Evolutionary conservation across 805 yeast genomes (phyloP).

Genomic region (Pichia occidentalis): DNA sequence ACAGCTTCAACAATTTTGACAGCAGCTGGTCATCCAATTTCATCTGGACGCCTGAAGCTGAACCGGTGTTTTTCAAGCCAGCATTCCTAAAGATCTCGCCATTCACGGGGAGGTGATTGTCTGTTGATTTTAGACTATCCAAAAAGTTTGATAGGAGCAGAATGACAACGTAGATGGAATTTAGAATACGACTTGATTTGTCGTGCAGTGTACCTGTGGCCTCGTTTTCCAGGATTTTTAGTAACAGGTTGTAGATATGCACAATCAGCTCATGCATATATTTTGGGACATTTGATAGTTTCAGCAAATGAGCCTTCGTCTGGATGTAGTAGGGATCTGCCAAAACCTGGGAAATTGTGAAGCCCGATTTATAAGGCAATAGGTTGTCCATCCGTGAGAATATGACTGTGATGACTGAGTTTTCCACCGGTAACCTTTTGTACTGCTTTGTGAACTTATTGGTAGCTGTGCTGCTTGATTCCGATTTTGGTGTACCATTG

Average conservation of each 20-base stretch:
- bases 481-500: too few species aligned
- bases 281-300: conserved; percentile 22
- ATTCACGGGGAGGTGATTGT: not conserved
- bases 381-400: conserved; percentile 28
- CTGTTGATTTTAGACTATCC: conserved; percentile 1
- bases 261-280: conserved; percentile 28
- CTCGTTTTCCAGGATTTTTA: conserved; percentile 5
- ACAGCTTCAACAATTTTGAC: conserved; percentile 3
- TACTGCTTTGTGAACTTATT: too few species aligned
- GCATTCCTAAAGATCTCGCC: not conserved
- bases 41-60: conserved; percentile 1
- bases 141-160: conserved; percentile 20
- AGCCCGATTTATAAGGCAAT: conserved; percentile 34
- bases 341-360: conserved; percentile 32
- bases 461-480: too few species aligned
- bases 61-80: conserved; percentile 5
- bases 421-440: conserved; percentile 4
- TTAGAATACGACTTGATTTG: conserved; percentile 18
- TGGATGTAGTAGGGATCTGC: conserved; percentile 31
- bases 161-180: conserved; percentile 8
- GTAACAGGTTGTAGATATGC: conserved; percentile 10
- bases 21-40: not conserved
- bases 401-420: conserved; percentile 28
- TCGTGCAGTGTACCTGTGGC: conserved; percentile 8
- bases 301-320: conserved; percentile 29